These are phyloP conservation scores for Daphne laureola DNA, from an alignment of 441 rosid genomes.

Conservation along the genomic window DNA sequence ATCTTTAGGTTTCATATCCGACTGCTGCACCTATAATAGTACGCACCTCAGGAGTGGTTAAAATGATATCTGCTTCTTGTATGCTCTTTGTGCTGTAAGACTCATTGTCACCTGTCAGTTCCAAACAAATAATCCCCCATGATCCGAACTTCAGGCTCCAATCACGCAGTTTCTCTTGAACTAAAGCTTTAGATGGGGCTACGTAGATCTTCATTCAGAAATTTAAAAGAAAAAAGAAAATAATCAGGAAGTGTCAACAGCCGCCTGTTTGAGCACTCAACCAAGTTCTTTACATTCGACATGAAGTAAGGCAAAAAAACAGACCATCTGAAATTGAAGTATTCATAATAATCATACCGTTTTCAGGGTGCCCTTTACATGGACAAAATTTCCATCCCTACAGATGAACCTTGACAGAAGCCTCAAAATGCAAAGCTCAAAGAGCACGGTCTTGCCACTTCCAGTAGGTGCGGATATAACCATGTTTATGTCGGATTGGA, in stretches of 20 bases:
- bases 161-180: slow-evolving; percentile 92
- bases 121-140: slow-evolving; percentile 78
- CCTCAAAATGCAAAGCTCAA: slow-evolving; percentile 88
- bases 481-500: slow-evolving; percentile 80
- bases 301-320: background rate
- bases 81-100: slow-evolving; percentile 59
- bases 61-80: slow-evolving; percentile 88
- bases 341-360: slow-evolving; percentile 41
- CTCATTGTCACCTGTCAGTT: slow-evolving; percentile 92
- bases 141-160: slow-evolving; percentile 88
- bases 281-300: background rate
- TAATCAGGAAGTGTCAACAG: slow-evolving; percentile 9
- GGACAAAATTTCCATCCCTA: slow-evolving; percentile 56
- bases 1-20: background rate
- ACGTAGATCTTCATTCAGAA: slow-evolving; percentile 51
- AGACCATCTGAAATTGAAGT: background rate
- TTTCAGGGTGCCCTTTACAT: slow-evolving; percentile 77
- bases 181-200: slow-evolving; percentile 96
- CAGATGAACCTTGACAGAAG: slow-evolving; percentile 71
- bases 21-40: background rate
- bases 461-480: slow-evolving; percentile 97
- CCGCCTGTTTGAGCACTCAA: slow-evolving; percentile 7
- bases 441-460: slow-evolving; percentile 94
- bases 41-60: slow-evolving; percentile 95
- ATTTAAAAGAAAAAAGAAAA: slow-evolving; percentile 17